Percentiles rank a stretch among this genome's conserved stretches.
These are phyloP conservation scores for Melampsora americana DNA, from an alignment of 1,284 basidiomycete genomes.

Conservation along the genomic window DNA sequence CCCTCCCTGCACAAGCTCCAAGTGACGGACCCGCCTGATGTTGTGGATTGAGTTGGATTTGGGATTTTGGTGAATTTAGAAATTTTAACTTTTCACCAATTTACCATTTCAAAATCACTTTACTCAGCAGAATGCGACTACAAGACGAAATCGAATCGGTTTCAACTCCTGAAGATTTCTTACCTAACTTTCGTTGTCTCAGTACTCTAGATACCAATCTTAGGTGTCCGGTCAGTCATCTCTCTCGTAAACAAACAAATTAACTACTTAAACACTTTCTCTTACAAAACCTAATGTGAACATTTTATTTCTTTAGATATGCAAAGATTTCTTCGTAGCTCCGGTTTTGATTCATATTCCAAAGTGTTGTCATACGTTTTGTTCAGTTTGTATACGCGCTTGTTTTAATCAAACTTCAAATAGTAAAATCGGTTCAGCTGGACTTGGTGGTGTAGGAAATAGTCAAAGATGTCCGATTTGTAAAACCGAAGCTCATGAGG, in stretches of 20 bases:
- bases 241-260: background rate
- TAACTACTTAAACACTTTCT: background rate
- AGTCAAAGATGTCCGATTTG: slow-evolving; percentile 44
- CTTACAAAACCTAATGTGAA: background rate
- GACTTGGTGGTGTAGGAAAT: slow-evolving; percentile 40
- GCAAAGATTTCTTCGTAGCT: slow-evolving; percentile 41
- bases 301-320: slow-evolving; percentile 14
- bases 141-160: slow-evolving; percentile 21
- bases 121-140: background rate
- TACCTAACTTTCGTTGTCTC: slow-evolving; percentile 14
- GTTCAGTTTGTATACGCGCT: slow-evolving; percentile 37
- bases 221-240: slow-evolving; percentile 35
- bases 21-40: no score
- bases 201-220: slow-evolving; percentile 22
- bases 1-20: no score
- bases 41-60: no score
- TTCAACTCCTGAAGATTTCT: slow-evolving; percentile 44
- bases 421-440: slow-evolving; percentile 36
- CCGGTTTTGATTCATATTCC: slow-evolving; percentile 43
- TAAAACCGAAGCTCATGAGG: slow-evolving; percentile 38
- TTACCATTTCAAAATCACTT: no score
- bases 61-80: no score
- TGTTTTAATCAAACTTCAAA: slow-evolving; percentile 37
- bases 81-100: no score
- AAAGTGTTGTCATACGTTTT: slow-evolving; percentile 41